Conservation (phyloP, 2,329 filamentous ascomycete species). For the Hypoxylon sp. region DNA sequence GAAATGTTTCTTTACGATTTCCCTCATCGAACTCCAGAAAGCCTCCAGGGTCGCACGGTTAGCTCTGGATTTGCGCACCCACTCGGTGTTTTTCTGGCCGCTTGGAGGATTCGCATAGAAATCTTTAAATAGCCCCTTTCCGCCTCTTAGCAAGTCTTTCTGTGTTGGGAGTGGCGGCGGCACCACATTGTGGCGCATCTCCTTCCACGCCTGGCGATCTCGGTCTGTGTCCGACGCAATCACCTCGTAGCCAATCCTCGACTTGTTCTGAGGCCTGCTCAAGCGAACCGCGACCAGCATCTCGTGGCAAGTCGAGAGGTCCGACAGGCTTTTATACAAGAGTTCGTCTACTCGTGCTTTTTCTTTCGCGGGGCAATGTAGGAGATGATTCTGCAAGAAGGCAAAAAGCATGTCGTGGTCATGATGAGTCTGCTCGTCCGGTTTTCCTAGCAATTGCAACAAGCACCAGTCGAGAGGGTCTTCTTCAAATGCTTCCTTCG, state of each 20-base stretch:
- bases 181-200: not conserved
- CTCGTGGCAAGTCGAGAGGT: constrained; percentile 19
- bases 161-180: not conserved
- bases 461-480: constrained; percentile 22
- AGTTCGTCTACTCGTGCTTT: constrained; percentile 9
- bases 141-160: not conserved
- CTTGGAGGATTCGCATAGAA: constrained; percentile 5
- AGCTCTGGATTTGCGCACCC: constrained; percentile 5
- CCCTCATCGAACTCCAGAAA: constrained; percentile 9
- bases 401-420: constrained; percentile 21
- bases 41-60: not conserved
- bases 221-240: not conserved
- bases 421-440: not conserved
- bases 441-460: constrained; percentile 1
- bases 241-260: not conserved
- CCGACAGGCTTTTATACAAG: constrained; percentile 11
- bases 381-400: constrained; percentile 22
- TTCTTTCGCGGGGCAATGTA: constrained; percentile 11
- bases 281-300: constrained; percentile 17
- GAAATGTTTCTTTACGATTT: not conserved
- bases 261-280: constrained; percentile 13
- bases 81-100: constrained; percentile 5
- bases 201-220: constrained; percentile 1
- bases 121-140: not conserved
- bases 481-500: constrained; percentile 9